A percentile compares a stretch with the other conserved stretches of the same genome.
Evolutionary conservation across 2,329 filamentous ascomycete genomes (phyloP).

Genomic region (Colletotrichum falcatum): DNA sequence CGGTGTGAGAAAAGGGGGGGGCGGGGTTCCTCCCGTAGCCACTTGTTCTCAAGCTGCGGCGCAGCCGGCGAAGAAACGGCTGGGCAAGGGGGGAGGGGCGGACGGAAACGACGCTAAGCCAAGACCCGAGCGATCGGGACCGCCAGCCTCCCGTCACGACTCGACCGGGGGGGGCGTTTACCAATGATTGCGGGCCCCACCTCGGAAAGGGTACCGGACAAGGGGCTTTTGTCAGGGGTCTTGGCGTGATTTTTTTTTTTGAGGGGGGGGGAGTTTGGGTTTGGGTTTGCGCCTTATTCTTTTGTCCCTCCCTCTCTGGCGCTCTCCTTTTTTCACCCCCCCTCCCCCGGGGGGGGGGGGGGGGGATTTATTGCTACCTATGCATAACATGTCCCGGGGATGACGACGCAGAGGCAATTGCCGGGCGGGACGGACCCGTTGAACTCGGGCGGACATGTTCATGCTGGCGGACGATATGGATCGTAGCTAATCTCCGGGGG

Average conservation of each 20-base stretch:
- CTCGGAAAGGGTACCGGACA: background rate
- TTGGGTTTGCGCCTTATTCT: background rate
- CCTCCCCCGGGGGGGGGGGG: too few species aligned
- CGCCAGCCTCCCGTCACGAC: background rate
- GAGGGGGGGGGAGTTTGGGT: too few species aligned
- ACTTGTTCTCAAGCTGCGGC: background rate
- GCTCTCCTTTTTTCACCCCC: background rate
- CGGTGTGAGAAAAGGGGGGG: background rate
- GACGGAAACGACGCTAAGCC: conserved; percentile 5
- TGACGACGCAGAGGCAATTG: background rate
- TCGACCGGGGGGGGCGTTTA: background rate
- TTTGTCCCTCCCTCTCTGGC: background rate
- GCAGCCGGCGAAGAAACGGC: conserved; percentile 2
- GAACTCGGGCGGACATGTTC: background rate
- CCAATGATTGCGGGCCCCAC: background rate
- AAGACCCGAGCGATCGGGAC: conserved; percentile 24
- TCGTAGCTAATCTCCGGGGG: background rate
- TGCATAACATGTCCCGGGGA: background rate
- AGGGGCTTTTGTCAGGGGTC: background rate
- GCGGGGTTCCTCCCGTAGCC: too few species aligned
- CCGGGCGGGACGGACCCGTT: background rate
- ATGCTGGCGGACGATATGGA: too few species aligned
- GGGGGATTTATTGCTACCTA: background rate
- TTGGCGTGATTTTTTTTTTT: background rate
- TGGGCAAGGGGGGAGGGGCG: background rate